A percentile compares a stretch with the other conserved stretches of the same genome.
Conservation (phyloP, 306 rosid species). For the Coriaria nepalensis region DNA sequence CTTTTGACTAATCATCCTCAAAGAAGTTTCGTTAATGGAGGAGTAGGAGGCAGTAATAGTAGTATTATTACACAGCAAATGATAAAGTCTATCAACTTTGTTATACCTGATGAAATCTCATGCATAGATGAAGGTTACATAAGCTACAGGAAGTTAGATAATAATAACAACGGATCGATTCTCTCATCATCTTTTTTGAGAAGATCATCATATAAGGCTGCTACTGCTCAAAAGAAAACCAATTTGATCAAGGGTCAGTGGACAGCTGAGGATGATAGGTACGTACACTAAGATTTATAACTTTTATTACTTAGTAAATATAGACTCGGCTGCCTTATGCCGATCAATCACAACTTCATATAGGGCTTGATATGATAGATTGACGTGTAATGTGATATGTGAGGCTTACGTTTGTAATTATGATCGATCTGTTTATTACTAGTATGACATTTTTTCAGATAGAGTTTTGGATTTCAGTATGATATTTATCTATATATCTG, state of each 20-base stretch:
- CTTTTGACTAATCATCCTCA: conserved; percentile 24
- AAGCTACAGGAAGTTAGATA: conserved; percentile 23
- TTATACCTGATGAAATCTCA: conserved; percentile 55
- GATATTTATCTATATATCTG: neutral
- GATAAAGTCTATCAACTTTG: conserved; percentile 33
- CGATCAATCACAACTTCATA: too few relatives aligned
- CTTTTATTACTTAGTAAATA: too few relatives aligned
- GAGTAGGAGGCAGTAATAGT: too few relatives aligned
- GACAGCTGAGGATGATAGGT: conserved; percentile 89
- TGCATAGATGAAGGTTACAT: conserved; percentile 37
- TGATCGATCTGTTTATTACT: too few relatives aligned
- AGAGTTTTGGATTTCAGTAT: too few relatives aligned
- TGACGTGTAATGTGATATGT: too few relatives aligned
- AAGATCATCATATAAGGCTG: conserved; percentile 31
- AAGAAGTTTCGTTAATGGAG: conserved; percentile 22
- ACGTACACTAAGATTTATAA: too few relatives aligned
- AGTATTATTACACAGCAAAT: too few relatives aligned
- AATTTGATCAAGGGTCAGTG: conserved; percentile 79
- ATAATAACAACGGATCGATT: conserved; percentile 23
- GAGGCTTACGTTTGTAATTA: too few relatives aligned
- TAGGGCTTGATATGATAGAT: too few relatives aligned
- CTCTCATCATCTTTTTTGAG: conserved; percentile 25
- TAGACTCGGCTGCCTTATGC: too few relatives aligned
- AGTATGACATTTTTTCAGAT: too few relatives aligned
- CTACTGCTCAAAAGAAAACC: conserved; percentile 44